Evolutionary conservation across 2,329 filamentous ascomycete species (phyloP).

Genomic region (Alternaria gaisen): DNA sequence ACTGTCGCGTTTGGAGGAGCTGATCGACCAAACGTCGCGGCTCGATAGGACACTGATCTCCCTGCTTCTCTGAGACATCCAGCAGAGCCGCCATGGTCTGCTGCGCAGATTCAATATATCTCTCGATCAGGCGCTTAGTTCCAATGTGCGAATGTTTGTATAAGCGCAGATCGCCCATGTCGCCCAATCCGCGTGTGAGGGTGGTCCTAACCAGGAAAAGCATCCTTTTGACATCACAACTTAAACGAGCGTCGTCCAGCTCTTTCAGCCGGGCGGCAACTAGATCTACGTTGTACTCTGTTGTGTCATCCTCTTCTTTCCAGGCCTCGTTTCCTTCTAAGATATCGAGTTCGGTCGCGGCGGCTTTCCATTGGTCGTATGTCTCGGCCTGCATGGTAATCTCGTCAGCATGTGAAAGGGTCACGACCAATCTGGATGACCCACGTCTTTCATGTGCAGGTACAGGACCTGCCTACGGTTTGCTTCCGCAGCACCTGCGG

Average conservation of each 20-base stretch:
- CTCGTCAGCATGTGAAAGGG: constrained; percentile 41
- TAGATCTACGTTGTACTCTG: constrained; percentile 75
- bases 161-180: constrained; percentile 82
- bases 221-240: constrained; percentile 78
- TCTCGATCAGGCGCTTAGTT: constrained; percentile 86
- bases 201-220: constrained; percentile 82
- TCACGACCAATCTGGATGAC: constrained; percentile 41
- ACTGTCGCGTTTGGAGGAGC: constrained; percentile 76
- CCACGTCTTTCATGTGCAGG: constrained; percentile 71
- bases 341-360: constrained; percentile 78
- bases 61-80: constrained; percentile 64
- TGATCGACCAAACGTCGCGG: constrained; percentile 71
- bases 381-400: constrained; percentile 66
- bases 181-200: constrained; percentile 80
- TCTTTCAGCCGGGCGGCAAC: constrained; percentile 75
- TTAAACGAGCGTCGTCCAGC: constrained; percentile 76
- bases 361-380: constrained; percentile 75
- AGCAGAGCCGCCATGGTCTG: constrained; percentile 77
- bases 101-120: constrained; percentile 82
- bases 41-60: constrained; percentile 62
- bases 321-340: constrained; percentile 83
- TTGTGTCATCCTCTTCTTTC: constrained; percentile 74
- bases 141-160: constrained; percentile 87
- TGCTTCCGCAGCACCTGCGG: constrained; percentile 15
- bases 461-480: constrained; percentile 67